phyloP scores from a whole-genome alignment of 208 protist genomes.

The Crithidia expoeki region DNA sequence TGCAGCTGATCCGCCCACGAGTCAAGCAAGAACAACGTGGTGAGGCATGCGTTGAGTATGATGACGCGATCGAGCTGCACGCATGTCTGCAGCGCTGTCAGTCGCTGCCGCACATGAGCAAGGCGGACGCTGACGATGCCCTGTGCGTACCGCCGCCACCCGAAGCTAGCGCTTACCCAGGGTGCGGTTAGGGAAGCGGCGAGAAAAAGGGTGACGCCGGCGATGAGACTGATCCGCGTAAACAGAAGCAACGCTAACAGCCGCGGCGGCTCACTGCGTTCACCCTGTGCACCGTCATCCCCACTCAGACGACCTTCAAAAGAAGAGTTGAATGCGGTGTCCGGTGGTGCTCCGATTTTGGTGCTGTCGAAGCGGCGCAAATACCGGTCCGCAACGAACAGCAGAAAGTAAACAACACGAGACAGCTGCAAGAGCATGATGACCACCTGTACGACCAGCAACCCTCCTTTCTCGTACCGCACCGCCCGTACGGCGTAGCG shows the following conservation, averaged over 20 bases:
- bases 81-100: constrained; percentile 53
- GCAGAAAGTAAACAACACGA: constrained; percentile 51
- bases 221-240: constrained; percentile 13
- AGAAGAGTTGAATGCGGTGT: no score
- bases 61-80: constrained; percentile 59
- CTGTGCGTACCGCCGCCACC: constrained; percentile 57
- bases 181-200: constrained; percentile 23
- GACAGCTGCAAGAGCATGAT: constrained; percentile 46
- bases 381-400: constrained; percentile 28
- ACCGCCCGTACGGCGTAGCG: constrained; percentile 57
- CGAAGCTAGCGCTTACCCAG: constrained; percentile 52
- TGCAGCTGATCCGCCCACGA: constrained; percentile 23
- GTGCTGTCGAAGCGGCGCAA: no score
- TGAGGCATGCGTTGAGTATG: constrained; percentile 45
- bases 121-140: constrained; percentile 50
- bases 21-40: constrained; percentile 47
- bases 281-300: not conserved
- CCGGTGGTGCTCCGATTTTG: no score
- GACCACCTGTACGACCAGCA: constrained; percentile 54
- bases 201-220: constrained; percentile 26
- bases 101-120: constrained; percentile 30
- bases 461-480: constrained; percentile 54
- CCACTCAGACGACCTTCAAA: not conserved
- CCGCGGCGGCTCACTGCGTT: not conserved
- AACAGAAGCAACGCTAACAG: constrained; percentile 2